Evolutionary conservation across 1,284 basidiomycete genomes (phyloP).

Genomic region (Austroboletus rostrupii): DNA sequence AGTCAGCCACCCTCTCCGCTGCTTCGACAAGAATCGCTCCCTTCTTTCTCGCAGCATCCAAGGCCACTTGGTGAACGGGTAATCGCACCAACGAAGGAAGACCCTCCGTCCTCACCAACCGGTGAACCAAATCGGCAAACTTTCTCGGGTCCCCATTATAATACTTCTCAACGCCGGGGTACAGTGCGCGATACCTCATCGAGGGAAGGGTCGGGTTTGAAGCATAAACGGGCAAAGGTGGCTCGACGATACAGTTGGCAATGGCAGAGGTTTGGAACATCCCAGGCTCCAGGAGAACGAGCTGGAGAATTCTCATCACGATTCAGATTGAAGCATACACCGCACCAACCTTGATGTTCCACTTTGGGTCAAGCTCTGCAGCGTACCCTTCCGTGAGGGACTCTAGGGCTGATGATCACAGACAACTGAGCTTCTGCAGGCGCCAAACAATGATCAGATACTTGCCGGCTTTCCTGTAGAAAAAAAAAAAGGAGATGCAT

Average conservation of each 20-base stretch:
- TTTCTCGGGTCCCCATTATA: conserved; percentile 26
- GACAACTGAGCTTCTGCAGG: neutral
- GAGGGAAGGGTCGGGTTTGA: conserved; percentile 24
- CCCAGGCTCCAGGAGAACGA: conserved; percentile 25
- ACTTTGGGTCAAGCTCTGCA: conserved; percentile 24
- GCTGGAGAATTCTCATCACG: conserved; percentile 15
- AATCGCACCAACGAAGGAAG: conserved; percentile 21
- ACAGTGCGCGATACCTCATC: conserved; percentile 24
- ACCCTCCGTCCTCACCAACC: conserved; percentile 14
- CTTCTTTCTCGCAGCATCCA: conserved; percentile 21
- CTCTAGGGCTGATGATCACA: conserved; percentile 21
- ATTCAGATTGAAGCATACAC: neutral
- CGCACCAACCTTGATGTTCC: conserved; percentile 25
- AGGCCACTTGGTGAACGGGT: conserved; percentile 24
- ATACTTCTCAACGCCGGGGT: conserved; percentile 12
- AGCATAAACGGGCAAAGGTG: conserved; percentile 15
- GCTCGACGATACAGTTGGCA: conserved; percentile 12
- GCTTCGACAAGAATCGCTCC: conserved; percentile 19
- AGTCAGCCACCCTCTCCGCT: conserved; percentile 19
- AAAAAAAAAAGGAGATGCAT: no score
- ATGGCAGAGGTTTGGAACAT: conserved; percentile 22
- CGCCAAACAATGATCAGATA: neutral
- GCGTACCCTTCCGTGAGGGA: conserved; percentile 27
- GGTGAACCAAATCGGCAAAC: conserved; percentile 20
- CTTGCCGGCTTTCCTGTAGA: conserved; percentile 23